Evolutionary conservation across 73 alveolate species (phyloP).

Genomic region (Tetrahymena elliotti): DNA sequence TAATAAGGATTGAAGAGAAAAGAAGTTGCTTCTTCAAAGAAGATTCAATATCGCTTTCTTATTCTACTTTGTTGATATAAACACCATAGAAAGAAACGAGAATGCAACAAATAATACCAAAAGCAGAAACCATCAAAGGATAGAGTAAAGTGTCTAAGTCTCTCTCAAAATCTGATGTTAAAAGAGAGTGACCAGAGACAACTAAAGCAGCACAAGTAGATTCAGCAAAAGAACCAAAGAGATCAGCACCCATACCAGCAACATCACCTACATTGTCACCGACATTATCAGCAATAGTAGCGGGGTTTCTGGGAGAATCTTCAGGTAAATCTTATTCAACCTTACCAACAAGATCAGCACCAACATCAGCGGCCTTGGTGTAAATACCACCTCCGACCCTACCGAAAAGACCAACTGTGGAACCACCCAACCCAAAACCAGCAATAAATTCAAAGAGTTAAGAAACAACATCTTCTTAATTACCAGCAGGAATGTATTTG

Average conservation of each 20-base stretch:
- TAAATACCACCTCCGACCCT: slow-evolving; percentile 99
- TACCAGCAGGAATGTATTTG: background rate
- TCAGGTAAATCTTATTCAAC: slow-evolving; percentile 77
- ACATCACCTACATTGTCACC: slow-evolving; percentile 83
- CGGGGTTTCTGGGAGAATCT: slow-evolving; percentile 83
- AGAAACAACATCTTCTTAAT: slow-evolving; percentile 4
- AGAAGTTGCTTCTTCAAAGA: slow-evolving; percentile 37
- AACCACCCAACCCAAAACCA: slow-evolving; percentile 97
- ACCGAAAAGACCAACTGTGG: slow-evolving; percentile 94
- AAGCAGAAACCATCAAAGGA: slow-evolving; percentile 71
- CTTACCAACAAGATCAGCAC: slow-evolving; percentile 94
- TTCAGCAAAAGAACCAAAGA: slow-evolving; percentile 93
- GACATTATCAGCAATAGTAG: slow-evolving; percentile 84
- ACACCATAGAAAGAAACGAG: slow-evolving; percentile 41
- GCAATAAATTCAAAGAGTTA: slow-evolving; percentile 82
- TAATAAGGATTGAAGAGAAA: slow-evolving; percentile 46
- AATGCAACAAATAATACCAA: slow-evolving; percentile 50
- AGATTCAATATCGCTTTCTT: slow-evolving; percentile 47
- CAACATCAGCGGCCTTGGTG: slow-evolving; percentile 97
- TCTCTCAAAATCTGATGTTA: background rate
- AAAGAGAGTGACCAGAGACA: slow-evolving; percentile 57
- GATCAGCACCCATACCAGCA: slow-evolving; percentile 93
- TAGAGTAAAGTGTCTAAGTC: slow-evolving; percentile 50
- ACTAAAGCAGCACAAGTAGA: slow-evolving; percentile 92
- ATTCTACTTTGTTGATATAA: slow-evolving; percentile 44